phyloP scores from a whole-genome alignment of 2,329 filamentous ascomycete genomes.

The Uncinocarpus reesii region DNA sequence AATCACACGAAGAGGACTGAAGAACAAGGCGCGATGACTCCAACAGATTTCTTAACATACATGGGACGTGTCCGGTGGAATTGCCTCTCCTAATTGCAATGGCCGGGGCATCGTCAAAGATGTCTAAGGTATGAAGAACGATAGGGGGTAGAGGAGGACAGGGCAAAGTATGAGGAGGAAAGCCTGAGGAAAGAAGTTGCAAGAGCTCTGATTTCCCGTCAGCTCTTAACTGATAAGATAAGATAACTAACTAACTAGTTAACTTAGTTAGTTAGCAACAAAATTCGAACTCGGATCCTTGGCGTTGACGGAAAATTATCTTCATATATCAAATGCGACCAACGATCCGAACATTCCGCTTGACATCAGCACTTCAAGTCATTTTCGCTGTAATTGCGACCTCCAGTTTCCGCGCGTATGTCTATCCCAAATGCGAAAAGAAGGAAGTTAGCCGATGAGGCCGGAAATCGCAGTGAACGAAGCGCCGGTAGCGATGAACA shows the following conservation, averaged over 20 bases:
- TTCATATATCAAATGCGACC: no score
- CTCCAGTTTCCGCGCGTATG: slow-evolving; percentile 20
- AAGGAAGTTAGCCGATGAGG: slow-evolving; percentile 38
- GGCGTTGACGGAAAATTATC: no score
- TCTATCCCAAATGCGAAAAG: slow-evolving; percentile 34
- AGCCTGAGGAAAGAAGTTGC: no score
- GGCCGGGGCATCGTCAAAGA: slow-evolving; percentile 18
- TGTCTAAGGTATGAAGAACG: no score
- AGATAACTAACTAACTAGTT: no score
- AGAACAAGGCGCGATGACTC: background rate
- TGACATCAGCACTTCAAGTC: background rate
- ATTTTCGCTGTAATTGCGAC: background rate
- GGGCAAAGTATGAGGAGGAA: no score
- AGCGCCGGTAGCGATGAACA: slow-evolving; percentile 5
- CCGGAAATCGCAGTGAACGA: slow-evolving; percentile 16
- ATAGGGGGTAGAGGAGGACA: no score
- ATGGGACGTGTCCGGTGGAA: slow-evolving; percentile 68
- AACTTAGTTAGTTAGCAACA: background rate
- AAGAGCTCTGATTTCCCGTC: background rate
- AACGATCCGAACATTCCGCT: background rate
- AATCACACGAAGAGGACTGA: background rate
- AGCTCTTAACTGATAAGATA: background rate
- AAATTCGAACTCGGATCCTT: background rate
- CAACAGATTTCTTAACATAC: slow-evolving; percentile 41
- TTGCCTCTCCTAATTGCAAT: slow-evolving; percentile 52